Conservation (phyloP, 192 early-diverging fungal species). For the Backusella macrospora region DNA sequence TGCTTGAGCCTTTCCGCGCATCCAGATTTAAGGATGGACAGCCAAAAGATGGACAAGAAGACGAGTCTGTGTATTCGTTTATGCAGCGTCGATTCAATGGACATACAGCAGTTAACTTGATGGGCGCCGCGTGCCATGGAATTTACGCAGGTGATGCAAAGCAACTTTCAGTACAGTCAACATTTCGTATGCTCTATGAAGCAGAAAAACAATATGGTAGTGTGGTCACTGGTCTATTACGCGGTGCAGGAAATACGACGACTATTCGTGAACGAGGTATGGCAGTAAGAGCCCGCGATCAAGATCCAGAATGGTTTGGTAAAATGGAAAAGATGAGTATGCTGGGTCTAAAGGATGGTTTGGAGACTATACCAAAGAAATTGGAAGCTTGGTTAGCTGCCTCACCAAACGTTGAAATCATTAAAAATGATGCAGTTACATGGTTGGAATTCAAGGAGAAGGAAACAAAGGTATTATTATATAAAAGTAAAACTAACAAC, state of each 20-base stretch:
- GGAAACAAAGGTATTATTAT: constrained; percentile 42
- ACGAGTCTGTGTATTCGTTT: constrained; percentile 88
- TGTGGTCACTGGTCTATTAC: constrained; percentile 46
- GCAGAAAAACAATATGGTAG: constrained; percentile 63
- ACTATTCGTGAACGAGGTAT: constrained; percentile 40
- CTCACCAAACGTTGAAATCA: constrained; percentile 63
- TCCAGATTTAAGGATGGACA: constrained; percentile 4
- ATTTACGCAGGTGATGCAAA: constrained; percentile 90
- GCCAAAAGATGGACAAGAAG: constrained; percentile 33
- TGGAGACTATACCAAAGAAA: constrained; percentile 67
- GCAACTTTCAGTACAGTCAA: constrained; percentile 75
- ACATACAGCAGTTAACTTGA: constrained; percentile 75
- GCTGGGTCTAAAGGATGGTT: constrained; percentile 80
- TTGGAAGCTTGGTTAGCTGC: constrained; percentile 54
- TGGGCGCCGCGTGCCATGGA: constrained; percentile 88
- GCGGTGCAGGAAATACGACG: constrained; percentile 22
- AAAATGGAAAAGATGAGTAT: constrained; percentile 65
- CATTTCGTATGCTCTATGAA: constrained; percentile 73
- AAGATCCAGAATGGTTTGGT: constrained; percentile 60
- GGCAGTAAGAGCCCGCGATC: constrained; percentile 33
- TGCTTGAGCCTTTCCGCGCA: constrained; percentile 59
- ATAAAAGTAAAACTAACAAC: not conserved
- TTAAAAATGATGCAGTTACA: constrained; percentile 46
- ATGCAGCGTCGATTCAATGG: constrained; percentile 76
- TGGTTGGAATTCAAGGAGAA: constrained; percentile 40